A percentile compares a stretch with the other conserved stretches of the same genome.
These are phyloP conservation scores for Apiospora arundinis DNA, from an alignment of 2,329 filamentous ascomycete genomes.

Conservation along the genomic window DNA sequence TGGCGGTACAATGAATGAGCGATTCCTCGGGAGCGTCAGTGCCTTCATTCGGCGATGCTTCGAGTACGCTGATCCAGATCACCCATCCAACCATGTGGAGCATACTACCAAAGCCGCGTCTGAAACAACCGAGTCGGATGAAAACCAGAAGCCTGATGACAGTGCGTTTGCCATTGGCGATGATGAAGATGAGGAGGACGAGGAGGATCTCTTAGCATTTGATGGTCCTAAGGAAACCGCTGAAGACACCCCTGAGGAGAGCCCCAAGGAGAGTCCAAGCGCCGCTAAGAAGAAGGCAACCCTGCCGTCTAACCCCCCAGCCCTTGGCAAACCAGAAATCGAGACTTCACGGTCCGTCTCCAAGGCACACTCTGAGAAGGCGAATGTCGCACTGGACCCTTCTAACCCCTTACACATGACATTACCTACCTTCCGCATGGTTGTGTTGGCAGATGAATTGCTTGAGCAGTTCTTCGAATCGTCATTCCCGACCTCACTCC, in stretches of 20 bases:
- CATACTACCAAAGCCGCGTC: constrained; percentile 37
- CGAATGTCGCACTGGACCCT: constrained; percentile 90
- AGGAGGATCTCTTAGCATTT: constrained; percentile 66
- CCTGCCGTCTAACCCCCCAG: constrained; percentile 45
- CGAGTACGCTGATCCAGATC: constrained; percentile 95
- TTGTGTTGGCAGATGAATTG: constrained; percentile 92
- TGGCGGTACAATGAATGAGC: constrained; percentile 76
- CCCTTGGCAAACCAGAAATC: constrained; percentile 36
- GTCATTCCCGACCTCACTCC: constrained; percentile 92
- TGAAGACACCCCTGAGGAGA: constrained; percentile 27
- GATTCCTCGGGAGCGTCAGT: constrained; percentile 90
- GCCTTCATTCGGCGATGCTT: constrained; percentile 97
- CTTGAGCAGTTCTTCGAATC: constrained; percentile 98
- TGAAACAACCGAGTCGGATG: constrained; percentile 30
- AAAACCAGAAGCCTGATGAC: constrained; percentile 39
- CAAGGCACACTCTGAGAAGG: constrained; percentile 74
- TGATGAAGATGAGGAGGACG: constrained; percentile 57
- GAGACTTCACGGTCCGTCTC: constrained; percentile 50
- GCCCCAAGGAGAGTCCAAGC: constrained; percentile 34
- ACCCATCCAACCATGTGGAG: constrained; percentile 64
- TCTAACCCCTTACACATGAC: constrained; percentile 95
- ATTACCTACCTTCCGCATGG: constrained; percentile 97
- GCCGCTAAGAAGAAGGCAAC: constrained; percentile 50
- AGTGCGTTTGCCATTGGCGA: constrained; percentile 78
- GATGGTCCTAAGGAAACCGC: constrained; percentile 49